A percentile compares a stretch with the other conserved stretches of the same genome.
Conservation (phyloP, 805 yeast genomes). For the Saturnispora sekii region DNA sequence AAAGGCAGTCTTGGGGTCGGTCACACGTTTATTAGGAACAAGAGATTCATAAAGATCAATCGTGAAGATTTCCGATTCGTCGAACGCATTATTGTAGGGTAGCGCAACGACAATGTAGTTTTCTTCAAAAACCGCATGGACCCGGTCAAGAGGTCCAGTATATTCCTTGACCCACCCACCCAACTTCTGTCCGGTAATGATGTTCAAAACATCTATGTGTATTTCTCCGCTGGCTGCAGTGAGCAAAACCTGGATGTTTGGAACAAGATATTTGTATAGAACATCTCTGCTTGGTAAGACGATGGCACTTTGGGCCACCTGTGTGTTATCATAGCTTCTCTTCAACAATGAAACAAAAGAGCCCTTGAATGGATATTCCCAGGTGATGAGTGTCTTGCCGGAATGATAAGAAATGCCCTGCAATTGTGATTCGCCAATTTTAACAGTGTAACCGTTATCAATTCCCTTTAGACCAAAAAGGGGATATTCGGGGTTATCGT, state of each 20-base stretch:
- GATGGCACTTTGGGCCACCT: conserved; percentile 53
- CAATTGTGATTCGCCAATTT: conserved; percentile 5
- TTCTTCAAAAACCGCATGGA: conserved; percentile 62
- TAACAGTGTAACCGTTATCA: conserved; percentile 13
- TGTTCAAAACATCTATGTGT: conserved; percentile 48
- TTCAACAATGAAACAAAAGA: conserved; percentile 31
- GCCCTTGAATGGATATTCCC: conserved; percentile 11
- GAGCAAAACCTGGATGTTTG: conserved; percentile 40
- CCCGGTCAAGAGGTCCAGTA: background rate
- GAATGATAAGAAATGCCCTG: conserved; percentile 11
- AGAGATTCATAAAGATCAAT: conserved; percentile 72
- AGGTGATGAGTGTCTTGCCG: conserved; percentile 11
- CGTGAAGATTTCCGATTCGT: conserved; percentile 48
- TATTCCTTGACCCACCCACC: conserved; percentile 28
- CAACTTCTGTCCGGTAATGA: conserved; percentile 54
- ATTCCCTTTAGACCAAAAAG: conserved; percentile 11
- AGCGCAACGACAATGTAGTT: conserved; percentile 73
- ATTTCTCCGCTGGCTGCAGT: background rate
- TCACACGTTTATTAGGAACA: conserved; percentile 36
- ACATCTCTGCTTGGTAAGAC: conserved; percentile 63
- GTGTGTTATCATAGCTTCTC: conserved; percentile 31
- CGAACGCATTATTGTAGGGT: conserved; percentile 35
- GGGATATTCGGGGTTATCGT: background rate
- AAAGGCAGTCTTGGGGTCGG: conserved; percentile 10
- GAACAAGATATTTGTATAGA: conserved; percentile 74